These are phyloP conservation scores for Boechera retrofracta DNA, from an alignment of 345 rosid species.

Conservation along the genomic window DNA sequence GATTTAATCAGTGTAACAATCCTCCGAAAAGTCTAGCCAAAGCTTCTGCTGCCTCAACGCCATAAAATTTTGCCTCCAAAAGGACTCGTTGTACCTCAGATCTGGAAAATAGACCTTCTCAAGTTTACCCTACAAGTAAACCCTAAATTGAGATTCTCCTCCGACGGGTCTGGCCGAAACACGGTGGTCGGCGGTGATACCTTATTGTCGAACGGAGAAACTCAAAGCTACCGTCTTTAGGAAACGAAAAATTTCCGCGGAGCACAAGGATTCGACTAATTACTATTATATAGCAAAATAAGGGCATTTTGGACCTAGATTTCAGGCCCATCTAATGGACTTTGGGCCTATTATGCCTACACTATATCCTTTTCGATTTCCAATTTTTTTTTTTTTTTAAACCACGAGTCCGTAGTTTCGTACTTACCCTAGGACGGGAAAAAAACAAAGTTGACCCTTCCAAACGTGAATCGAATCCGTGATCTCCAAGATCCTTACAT, in stretches of 20 bases:
- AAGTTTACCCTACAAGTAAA: constrained; percentile 5
- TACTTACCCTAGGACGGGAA: no score
- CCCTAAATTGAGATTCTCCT: constrained; percentile 2
- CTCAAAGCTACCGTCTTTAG: neutral
- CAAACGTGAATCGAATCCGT: no score
- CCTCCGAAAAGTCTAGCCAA: constrained; percentile 14
- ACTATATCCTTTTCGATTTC: no score
- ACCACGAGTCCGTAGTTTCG: no score
- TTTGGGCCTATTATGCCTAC: neutral
- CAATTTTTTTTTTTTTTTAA: no score
- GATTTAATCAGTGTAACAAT: neutral
- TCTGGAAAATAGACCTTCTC: constrained; percentile 3
- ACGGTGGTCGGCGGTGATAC: constrained; percentile 29
- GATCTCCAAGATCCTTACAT: no score
- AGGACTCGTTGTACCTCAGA: neutral
- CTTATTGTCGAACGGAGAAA: constrained; percentile 8
- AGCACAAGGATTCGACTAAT: neutral
- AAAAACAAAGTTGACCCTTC: no score
- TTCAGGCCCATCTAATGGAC: neutral
- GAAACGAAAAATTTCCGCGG: neutral
- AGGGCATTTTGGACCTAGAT: neutral
- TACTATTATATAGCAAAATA: neutral
- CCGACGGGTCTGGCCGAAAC: constrained; percentile 8
- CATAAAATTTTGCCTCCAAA: neutral
- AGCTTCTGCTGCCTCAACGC: constrained; percentile 62